Conservation (phyloP, 2,329 filamentous ascomycete genomes). For the Metarhizium brunneum region DNA sequence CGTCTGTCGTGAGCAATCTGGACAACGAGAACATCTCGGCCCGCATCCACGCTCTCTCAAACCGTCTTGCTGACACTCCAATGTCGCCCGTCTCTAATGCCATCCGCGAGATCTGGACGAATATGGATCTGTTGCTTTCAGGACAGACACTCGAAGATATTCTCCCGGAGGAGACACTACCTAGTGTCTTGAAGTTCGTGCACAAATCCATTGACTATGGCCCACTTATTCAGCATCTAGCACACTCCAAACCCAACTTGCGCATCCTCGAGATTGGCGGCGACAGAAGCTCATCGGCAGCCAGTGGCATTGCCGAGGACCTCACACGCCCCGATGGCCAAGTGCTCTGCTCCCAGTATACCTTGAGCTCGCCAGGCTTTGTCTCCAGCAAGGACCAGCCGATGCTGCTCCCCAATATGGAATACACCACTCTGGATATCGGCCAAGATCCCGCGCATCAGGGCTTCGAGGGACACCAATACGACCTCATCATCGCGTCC, state of each 20-base stretch:
- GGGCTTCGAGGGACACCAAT: constrained; percentile 4
- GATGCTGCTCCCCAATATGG: not conserved
- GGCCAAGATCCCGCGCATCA: constrained; percentile 2
- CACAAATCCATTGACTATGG: no score
- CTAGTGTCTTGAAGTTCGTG: no score
- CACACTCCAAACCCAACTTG: not conserved
- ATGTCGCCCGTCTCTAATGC: no score
- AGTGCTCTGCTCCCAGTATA: not conserved
- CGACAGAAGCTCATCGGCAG: not conserved
- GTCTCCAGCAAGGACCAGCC: no score
- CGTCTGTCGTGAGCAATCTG: no score
- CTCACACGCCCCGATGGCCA: not conserved
- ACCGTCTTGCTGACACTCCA: no score
- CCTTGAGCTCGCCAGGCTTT: not conserved
- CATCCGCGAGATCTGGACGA: no score
- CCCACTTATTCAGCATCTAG: not conserved
- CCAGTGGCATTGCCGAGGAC: not conserved
- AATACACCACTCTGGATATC: constrained; percentile 18
- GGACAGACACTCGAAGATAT: no score
- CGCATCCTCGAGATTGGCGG: not conserved
- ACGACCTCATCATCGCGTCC: constrained; percentile 6
- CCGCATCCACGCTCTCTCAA: no score
- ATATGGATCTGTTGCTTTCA: no score
- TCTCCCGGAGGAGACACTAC: no score
- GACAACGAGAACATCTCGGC: no score